Evolutionary conservation across 495 filamentous ascomycete genomes (phyloP).

Genomic region (Aspergillus hancockii): DNA sequence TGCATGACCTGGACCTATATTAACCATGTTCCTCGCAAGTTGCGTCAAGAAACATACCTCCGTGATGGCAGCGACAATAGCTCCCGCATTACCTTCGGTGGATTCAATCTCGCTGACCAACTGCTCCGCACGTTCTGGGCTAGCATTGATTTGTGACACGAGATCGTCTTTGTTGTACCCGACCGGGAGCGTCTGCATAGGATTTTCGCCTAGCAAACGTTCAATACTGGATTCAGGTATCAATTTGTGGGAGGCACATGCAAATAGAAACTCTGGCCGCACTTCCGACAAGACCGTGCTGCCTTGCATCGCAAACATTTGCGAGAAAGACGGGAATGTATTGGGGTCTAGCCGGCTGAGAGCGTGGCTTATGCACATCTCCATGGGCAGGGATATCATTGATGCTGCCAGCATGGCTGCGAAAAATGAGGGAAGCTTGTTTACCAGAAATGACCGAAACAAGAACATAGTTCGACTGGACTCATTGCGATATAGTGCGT

Average conservation of each 20-base stretch:
- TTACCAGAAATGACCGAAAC: conserved; percentile 89
- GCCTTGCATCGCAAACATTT: conserved; percentile 75
- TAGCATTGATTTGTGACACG: conserved; percentile 68
- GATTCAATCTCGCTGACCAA: conserved; percentile 79
- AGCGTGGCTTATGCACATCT: conserved; percentile 79
- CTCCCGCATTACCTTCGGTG: conserved; percentile 94
- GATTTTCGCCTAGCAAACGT: conserved; percentile 78
- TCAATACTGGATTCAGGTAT: conserved; percentile 79
- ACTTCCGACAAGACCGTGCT: conserved; percentile 79
- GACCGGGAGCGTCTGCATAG: conserved; percentile 76
- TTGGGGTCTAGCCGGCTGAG: conserved; percentile 74
- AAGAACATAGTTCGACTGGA: conserved; percentile 68
- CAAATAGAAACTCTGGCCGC: conserved; percentile 87
- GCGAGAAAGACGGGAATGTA: conserved; percentile 76
- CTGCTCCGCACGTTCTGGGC: conserved; percentile 70
- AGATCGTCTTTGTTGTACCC: conserved; percentile 76
- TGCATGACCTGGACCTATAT: conserved; percentile 62
- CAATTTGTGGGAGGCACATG: conserved; percentile 82
- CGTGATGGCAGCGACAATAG: conserved; percentile 77
- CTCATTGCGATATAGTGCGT: conserved; percentile 80
- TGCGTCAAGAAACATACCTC: conserved; percentile 55
- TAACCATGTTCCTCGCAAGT: conserved; percentile 14
- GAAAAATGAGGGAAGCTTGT: conserved; percentile 85
- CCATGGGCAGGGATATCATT: conserved; percentile 67
- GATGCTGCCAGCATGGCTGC: conserved; percentile 58